Evolutionary conservation across 169 alveolate genomes (phyloP), one percentile per base, ranked within the genome.

Genomic region (Besnoitia besnoiti): DNA sequence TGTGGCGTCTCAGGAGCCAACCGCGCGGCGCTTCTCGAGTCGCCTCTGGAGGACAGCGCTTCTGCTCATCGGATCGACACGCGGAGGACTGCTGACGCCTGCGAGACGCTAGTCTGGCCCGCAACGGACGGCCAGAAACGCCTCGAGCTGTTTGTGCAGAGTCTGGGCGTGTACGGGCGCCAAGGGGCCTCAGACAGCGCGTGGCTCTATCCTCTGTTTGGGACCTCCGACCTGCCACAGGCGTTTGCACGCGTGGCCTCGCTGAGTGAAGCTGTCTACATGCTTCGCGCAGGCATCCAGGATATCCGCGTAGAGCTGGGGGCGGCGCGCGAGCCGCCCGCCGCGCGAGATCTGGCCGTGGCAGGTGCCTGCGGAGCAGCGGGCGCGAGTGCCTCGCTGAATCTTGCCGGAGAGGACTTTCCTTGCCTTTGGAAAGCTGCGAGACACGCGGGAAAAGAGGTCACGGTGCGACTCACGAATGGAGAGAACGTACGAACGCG

Each of bases 191-290:
- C 85, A 30, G 80, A 40, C 40, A 73, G 90, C 16, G 91, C 94
- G 16, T 88, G 73, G 73, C 91, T 92, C 16, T 92, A 92, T 85
- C 95, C 95, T 12, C 51, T 88, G 91, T 92, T 76, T 59, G 95
- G 95, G n/a, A 40, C 95, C 30, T 42, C 90, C 27, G 95, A 92
- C 85, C 44, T 92, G 27, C 79, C 94, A 21, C 95, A 92, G 59
- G 95, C 94, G 16, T 89, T 92, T 85, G 40, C 89, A 5, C 89
- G 89, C 2, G 73, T 47, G 7, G 87, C 87, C 87, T 77, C 87
- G 4, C 40, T 77, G 33, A 77, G 87, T 55, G 87, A 42, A 24
- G 87, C 87, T 8, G 37, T 77, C 33, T 77, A 39, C 21, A 77
- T 77, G 87, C 59, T 77, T 14, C 87, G 59, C n/a, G 87, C 87